Evolutionary conservation across 495 filamentous ascomycete genomes (phyloP).

Genomic region (Penicillium waksmanii): DNA sequence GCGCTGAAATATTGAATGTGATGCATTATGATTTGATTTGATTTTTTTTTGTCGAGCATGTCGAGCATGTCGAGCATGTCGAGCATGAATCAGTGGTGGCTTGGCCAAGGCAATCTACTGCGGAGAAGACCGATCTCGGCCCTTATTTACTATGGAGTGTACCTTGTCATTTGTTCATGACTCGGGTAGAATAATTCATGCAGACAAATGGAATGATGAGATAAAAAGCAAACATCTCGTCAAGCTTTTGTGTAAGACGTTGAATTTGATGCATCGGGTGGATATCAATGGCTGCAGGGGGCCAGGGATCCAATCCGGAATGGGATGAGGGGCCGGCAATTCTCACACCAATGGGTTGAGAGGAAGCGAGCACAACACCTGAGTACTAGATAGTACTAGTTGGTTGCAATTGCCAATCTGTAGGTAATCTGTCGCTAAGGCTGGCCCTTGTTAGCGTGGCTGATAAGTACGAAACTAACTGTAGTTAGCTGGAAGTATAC

Average conservation of each 20-base stretch:
- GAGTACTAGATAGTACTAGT: too few species aligned
- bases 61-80: neutral
- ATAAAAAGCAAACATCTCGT: neutral
- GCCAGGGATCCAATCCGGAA: constrained; percentile 6
- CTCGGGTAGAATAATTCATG: too few species aligned
- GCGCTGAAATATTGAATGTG: neutral
- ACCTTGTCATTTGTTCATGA: too few species aligned
- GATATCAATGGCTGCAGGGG: constrained; percentile 1
- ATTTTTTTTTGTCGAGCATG: neutral
- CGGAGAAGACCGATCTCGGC: constrained; percentile 7
- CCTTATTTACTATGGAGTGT: neutral
- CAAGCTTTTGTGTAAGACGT: constrained; percentile 12
- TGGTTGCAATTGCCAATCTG: too few species aligned
- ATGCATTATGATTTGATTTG: constrained; percentile 4
- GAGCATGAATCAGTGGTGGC: neutral
- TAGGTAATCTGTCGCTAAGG: too few species aligned
- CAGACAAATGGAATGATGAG: too few species aligned
- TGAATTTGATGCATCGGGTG: constrained; percentile 2
- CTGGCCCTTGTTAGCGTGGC: too few species aligned
- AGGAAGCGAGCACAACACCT: too few species aligned
- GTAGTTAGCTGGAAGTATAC: too few species aligned
- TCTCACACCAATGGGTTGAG: neutral
- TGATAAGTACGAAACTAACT: too few species aligned
- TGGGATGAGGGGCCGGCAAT: neutral
- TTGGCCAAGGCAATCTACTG: constrained; percentile 1